Conservation (phyloP, 1,284 basidiomycete genomes). For the Irpex sp. region DNA sequence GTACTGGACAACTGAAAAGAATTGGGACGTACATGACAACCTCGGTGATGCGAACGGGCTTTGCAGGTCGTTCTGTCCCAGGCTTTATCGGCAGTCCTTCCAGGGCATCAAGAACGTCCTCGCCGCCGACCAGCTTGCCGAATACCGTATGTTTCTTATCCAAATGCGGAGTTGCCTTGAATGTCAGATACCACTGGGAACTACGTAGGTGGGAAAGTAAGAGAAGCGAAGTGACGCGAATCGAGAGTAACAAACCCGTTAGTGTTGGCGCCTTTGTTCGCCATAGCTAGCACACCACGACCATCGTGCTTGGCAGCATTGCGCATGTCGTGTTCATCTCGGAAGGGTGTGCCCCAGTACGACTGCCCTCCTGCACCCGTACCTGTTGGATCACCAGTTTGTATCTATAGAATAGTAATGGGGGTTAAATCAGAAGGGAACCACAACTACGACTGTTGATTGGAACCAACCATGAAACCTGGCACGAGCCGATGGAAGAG, state of each 20-base stretch:
- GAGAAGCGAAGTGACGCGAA: background rate
- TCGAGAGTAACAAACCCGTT: conserved; percentile 55
- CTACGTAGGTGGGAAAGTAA: conserved; percentile 31
- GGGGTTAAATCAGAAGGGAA: background rate
- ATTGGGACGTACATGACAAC: conserved; percentile 61
- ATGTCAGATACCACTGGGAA: conserved; percentile 91
- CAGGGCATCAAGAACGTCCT: conserved; percentile 82
- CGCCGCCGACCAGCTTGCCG: conserved; percentile 93
- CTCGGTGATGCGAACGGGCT: conserved; percentile 77
- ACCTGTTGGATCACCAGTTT: conserved; percentile 96
- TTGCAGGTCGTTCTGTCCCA: conserved; percentile 83
- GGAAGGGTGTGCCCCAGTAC: conserved; percentile 94
- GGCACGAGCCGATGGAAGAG: conserved; percentile 94
- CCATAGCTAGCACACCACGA: conserved; percentile 85
- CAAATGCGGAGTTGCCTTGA: conserved; percentile 76
- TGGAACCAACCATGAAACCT: conserved; percentile 84
- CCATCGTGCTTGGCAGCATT: conserved; percentile 83
- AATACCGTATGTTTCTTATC: conserved; percentile 93
- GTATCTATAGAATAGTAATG: conserved; percentile 49
- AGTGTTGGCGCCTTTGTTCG: conserved; percentile 84
- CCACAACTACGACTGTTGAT: background rate
- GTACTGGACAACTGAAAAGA: conserved; percentile 2
- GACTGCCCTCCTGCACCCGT: conserved; percentile 92
- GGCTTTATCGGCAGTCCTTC: conserved; percentile 81
- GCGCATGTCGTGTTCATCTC: conserved; percentile 88